Conservation (phyloP, 345 rosid genomes). For the Lumnitzera littorea region DNA sequence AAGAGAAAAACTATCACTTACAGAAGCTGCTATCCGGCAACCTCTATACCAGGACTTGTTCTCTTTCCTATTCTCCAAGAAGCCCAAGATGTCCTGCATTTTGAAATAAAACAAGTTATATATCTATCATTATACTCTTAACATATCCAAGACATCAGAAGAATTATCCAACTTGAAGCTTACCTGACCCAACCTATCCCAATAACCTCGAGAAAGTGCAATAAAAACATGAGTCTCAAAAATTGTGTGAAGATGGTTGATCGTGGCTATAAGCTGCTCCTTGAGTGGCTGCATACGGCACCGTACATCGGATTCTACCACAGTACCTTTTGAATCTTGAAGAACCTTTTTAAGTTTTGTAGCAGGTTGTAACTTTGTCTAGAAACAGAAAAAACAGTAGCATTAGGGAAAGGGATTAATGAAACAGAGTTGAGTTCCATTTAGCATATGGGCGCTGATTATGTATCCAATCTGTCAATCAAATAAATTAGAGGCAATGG, state of each 20-base stretch:
- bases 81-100: constrained; percentile 69
- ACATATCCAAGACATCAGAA: background rate
- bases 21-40: constrained; percentile 73
- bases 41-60: constrained; percentile 96
- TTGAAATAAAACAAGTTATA: background rate
- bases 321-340: constrained; percentile 80
- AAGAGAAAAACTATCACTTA: constrained; percentile 29
- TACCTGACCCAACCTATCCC: constrained; percentile 98
- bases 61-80: constrained; percentile 94
- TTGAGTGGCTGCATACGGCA: constrained; percentile 72
- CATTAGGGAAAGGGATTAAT: background rate
- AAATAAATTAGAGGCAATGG: background rate
- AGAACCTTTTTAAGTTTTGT: constrained; percentile 94
- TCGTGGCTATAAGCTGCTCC: constrained; percentile 69
- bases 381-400: constrained; percentile 4
- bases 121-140: background rate
- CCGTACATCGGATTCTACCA: constrained; percentile 74
- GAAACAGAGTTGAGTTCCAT: background rate
- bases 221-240: constrained; percentile 75
- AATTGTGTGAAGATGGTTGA: constrained; percentile 70
- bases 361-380: constrained; percentile 71
- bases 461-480: background rate
- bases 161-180: constrained; percentile 1
- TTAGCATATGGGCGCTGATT: too few relatives aligned
- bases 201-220: constrained; percentile 76